Base-by-base conservation (phyloP, 2,329 filamentous ascomycete species). In the Fusarium caatingaense region DNA sequence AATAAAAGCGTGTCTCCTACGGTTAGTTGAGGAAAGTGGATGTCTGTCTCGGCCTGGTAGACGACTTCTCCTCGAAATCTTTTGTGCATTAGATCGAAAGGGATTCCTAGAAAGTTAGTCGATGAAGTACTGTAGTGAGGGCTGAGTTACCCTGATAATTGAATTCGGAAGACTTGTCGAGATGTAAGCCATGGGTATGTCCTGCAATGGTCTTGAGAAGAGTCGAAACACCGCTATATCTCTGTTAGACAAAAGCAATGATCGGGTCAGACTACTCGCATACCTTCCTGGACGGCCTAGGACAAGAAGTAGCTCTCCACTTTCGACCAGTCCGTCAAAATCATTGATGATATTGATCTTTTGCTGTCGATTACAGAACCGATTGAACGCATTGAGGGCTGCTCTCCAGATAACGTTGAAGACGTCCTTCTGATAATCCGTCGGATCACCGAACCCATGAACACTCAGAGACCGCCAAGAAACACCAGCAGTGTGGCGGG, bases 41-140 rank as follows among this genome's bases (percentile, higher is more conserved):
- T 89, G 76, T 95, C 93, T 40, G 92, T 90, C 79, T 94, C 92
- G 56, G 92, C 91, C 0, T 91, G 93, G 80, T 94, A 95, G 77
- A 95, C 93, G 57, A 91, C 91, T 79, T 95, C 92, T 60, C 93
- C 92, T 20, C 91, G 88, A 80, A 73, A 72, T 12, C 68, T 66
- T 0, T 57, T 41, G 11, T 74, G 71, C 72, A 74, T 74, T 2
- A 72, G 53, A 11, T 72, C 50, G 18, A 61, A 70, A 4, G 72
- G 50, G 2, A 74, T 72, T 4, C 72, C 72, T 74, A 2, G 4
- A n/a, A 0, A 3, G 8, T 69, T 41, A 69, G 60, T 25, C 0
- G 2, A 3, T 1, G 1, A 4, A 6, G 2, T 1, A 6, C 1
- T 0, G 16, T 1, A 25, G 20, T 3, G 1, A 5, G 6, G 11